Evolutionary conservation across 2,329 filamentous ascomycete genomes (phyloP), one percentile per base, ranked within the genome.

Genomic region (Lachnellula arida): DNA sequence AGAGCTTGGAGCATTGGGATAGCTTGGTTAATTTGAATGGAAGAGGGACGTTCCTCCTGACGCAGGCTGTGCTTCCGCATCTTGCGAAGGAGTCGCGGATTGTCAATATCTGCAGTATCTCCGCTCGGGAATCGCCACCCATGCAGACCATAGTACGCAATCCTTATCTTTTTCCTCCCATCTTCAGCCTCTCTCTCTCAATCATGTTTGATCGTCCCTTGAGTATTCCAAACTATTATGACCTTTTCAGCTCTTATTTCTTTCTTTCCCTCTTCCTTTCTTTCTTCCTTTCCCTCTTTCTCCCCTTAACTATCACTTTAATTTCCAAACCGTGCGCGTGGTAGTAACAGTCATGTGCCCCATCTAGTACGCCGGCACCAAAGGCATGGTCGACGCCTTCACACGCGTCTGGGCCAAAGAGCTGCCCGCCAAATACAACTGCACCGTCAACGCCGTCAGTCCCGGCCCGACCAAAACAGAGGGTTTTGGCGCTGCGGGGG

Each of bases 341-440:
- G 15, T 42, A 17, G 15, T 42, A 42, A 7, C 6, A 19, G 19
- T 19, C 19, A 3, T 42, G 15, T 42, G 15, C 6, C 5, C 2
- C 15, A 11, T 11, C 15, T 42, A 42, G n/a, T 79, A 79, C 61
- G 74, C 75, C 3, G 76, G 75, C 0, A 77, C 74, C 8, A 79
- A 79, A 62, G 75, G 74, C n/a, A 77, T 78, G 74, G 69, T 77
- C 1, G 76, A 78, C 58, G 71, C 70, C 2, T 76, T 78, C 53
- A 79, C 76, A 1, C 66, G 70, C 23, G 70, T 70, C 42, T 78
- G 76, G 73, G 63, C 63, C 5, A 63, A 56, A 32, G 76, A 78
- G 58, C 64, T 78, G 37, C 73, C 75, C 15, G 73, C 69, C 1
- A 72, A 73, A 54, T 77, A 77, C 59, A 72, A 72, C 4, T 75